These are phyloP conservation scores for Knufia fluminis DNA, from an alignment of 2,329 filamentous ascomycete genomes.

Conservation along the genomic window DNA sequence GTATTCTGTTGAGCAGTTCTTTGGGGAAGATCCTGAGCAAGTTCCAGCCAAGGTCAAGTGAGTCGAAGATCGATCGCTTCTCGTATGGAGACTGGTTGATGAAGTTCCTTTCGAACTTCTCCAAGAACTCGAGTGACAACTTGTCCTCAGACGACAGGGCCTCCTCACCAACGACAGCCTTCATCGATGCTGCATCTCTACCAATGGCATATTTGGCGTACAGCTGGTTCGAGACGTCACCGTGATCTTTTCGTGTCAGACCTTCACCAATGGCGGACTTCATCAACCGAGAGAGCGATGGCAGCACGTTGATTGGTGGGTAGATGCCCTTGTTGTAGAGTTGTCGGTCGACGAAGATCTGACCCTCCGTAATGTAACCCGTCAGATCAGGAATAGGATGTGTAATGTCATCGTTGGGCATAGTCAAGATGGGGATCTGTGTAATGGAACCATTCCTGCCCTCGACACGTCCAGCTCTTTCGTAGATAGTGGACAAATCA, in stretches of 20 bases:
- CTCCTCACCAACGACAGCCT: conserved; percentile 97
- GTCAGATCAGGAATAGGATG: conserved; percentile 98
- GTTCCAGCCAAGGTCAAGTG: conserved; percentile 91
- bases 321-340: conserved; percentile 96
- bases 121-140: conserved; percentile 92
- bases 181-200: conserved; percentile 94
- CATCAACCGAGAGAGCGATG: conserved; percentile 97
- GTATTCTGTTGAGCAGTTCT: conserved; percentile 93
- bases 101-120: conserved; percentile 96
- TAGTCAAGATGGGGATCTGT: conserved; percentile 96
- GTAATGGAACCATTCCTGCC: conserved; percentile 98
- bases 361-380: conserved; percentile 97
- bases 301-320: conserved; percentile 96
- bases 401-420: conserved; percentile 99
- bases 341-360: conserved; percentile 93
- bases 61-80: conserved; percentile 82
- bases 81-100: conserved; percentile 90
- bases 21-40: conserved; percentile 95
- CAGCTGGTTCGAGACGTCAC: conserved; percentile 97
- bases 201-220: conserved; percentile 99
- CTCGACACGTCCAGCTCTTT: conserved; percentile 93
- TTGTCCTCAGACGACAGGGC: conserved; percentile 93
- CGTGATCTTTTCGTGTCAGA: conserved; percentile 92
- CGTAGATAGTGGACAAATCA: conserved; percentile 99
- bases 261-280: conserved; percentile 98